A percentile compares a stretch with the other conserved stretches of the same genome.
These are phyloP conservation scores for Pythium plurisporium DNA, from an alignment of 352 stramenopile genomes.

Conservation along the genomic window DNA sequence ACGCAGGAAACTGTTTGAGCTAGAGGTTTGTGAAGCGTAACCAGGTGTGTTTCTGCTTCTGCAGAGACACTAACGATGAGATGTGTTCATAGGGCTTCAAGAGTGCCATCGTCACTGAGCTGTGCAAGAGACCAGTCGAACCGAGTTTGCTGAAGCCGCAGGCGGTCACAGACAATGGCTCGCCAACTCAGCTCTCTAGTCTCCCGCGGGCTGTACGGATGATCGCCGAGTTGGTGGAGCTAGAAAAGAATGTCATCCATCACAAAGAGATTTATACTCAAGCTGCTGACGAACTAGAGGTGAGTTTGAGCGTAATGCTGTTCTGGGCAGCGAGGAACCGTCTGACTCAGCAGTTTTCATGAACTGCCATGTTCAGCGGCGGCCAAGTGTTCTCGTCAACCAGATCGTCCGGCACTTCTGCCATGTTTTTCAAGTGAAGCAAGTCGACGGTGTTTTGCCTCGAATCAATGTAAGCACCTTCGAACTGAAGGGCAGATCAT, in stretches of 20 bases:
- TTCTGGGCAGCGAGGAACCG: no score
- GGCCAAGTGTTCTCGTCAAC: slow-evolving; percentile 77
- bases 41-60: no score
- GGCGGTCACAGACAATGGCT: slow-evolving; percentile 1
- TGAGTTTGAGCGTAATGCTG: no score
- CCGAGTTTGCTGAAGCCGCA: slow-evolving; percentile 32
- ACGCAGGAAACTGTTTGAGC: slow-evolving; percentile 44
- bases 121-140: slow-evolving; percentile 58
- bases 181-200: slow-evolving; percentile 27
- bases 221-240: slow-evolving; percentile 73
- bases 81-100: slow-evolving; percentile 42
- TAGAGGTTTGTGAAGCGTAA: slow-evolving; percentile 38
- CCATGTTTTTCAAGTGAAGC: slow-evolving; percentile 84
- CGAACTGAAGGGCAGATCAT: no score
- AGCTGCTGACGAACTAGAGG: slow-evolving; percentile 75
- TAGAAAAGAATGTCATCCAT: slow-evolving; percentile 80
- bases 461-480: slow-evolving; percentile 76
- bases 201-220: slow-evolving; percentile 61
- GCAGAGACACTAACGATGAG: no score
- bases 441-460: slow-evolving; percentile 83
- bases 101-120: slow-evolving; percentile 41
- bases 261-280: slow-evolving; percentile 75
- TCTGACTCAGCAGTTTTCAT: not conserved
- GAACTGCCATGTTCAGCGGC: slow-evolving; percentile 28
- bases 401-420: slow-evolving; percentile 86